These are phyloP conservation scores for Plasmodium falciparum DNA, from an alignment of 169 alveolate genomes.

Conservation along the genomic window DNA sequence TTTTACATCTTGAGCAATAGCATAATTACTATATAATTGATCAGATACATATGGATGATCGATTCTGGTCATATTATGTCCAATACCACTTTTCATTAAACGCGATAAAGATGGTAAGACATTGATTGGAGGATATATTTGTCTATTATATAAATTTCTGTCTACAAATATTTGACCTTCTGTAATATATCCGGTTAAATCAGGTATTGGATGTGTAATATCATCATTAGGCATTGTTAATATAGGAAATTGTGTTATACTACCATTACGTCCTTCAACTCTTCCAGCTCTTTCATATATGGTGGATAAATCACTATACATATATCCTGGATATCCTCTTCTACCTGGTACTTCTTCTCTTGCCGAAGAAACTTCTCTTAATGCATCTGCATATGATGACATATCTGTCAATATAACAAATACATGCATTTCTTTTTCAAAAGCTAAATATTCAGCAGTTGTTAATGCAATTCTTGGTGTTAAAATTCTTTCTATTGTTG, in stretches of 20 bases:
- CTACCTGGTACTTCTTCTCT: conserved; percentile 99
- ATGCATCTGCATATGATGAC: conserved; percentile 99
- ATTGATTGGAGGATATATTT: conserved; percentile 97
- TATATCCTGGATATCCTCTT: conserved; percentile 99
- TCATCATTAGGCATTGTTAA: conserved; percentile 99
- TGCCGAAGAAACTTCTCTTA: conserved; percentile 99
- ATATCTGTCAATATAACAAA: conserved; percentile 99
- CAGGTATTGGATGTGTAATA: conserved; percentile 99
- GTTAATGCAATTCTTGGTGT: conserved; percentile 99
- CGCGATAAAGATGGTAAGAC: conserved; percentile 99
- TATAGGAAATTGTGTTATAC: conserved; percentile 99
- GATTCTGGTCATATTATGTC: conserved; percentile 98
- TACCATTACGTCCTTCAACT: conserved; percentile 97
- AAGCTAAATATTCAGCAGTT: conserved; percentile 99
- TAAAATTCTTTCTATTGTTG: conserved; percentile 99
- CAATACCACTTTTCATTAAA: conserved; percentile 99
- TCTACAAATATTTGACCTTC: conserved; percentile 99
- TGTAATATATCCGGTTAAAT: conserved; percentile 99
- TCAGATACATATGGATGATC: conserved; percentile 99
- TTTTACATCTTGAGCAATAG: conserved; percentile 99
- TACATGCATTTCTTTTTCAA: conserved; percentile 98
- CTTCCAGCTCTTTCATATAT: conserved; percentile 99
- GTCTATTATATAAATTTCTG: conserved; percentile 97
- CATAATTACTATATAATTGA: conserved; percentile 99
- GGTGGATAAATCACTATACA: conserved; percentile 99